Evolutionary conservation across 2,329 filamentous ascomycete species (phyloP), one percentile per base, ranked within the genome.

Genomic region (Fusarium newnesense): DNA sequence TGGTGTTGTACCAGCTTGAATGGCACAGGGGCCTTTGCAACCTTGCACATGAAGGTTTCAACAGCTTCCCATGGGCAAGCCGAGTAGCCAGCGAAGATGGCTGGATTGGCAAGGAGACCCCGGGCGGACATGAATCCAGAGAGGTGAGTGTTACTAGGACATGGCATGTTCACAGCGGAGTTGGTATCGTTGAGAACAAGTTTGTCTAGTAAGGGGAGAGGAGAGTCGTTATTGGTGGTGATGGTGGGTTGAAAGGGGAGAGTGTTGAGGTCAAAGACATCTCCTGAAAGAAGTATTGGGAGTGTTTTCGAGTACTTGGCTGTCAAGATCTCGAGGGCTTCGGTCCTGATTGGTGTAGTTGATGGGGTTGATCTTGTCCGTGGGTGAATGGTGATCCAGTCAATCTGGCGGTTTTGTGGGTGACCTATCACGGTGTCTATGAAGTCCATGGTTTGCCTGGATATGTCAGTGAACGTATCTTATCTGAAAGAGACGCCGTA

Each of bases 351-450:
- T 12, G 90, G 89, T 2, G 85, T 84, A 34, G 85, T 89, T 39
- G 89, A 91, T 3, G 90, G 87, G 19, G 90, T 93, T 68, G 82
- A 83, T 42, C 88, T 84, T 50, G 87, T 89, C n/a, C 92, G 86
- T 7, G 91, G 91, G 79, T 93, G 92, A 62, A 93, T 90, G 42
- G 91, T 93, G 61, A 93, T 83, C 84, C 90, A 93, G 83, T 93
- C 91, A 58, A 92, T 87, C 36, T 88, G 84, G 15, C 87, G 83
- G 69, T 84, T 79, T 37, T 84, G 81, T 9, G 83, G 79, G 65
- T 89, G 86, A 4, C 86, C 87, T 52, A 93, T 84, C 13, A 93
- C 89, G 0, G 88, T 88, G 61, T 87, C 85, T 60, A 94, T 85
- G 76, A 91, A 93, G 75, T 90, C 87, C 61, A 91, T 85, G 9